Evolutionary conservation across 441 rosid species (phyloP), one percentile per base, ranked within the genome.

Genomic region (Biscutella laevigata): DNA sequence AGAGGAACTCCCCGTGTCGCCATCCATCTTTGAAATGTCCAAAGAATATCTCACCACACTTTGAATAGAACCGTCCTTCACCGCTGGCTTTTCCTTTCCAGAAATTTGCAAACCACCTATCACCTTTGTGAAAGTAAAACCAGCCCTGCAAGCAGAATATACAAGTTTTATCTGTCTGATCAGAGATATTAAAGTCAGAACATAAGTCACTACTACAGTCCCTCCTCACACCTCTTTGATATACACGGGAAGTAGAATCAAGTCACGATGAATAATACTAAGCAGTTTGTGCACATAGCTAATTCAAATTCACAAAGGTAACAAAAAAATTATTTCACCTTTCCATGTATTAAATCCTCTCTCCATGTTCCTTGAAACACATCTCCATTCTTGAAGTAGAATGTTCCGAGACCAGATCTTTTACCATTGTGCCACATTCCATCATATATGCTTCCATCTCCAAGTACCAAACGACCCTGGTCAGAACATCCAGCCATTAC

Each of bases 311-410:
- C 22, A 17, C 14, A 48, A 50, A 16, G 25, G 9, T 24, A 12
- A 36, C n/a, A n/a, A n/a, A n/a, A 64, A 59, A 10, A 8, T 27
- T 36, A 50, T 17, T 62, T 39, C 46, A 90, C 97, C 96, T 91
- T 91, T 66, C 98, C 96, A 72, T 91, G 96, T 79, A 91, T 85
- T 52, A 78, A 50, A 64, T 91, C 96, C 42, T 88, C 96, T 64
- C 98, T 79, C 98, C 98, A 91, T 29, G 89, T 82, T 41, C 98
- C 98, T 72, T 91, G 98, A 74, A 91, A 91, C 27, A 88, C 88
- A 57, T 91, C 96, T 14, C 98, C 98, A 61, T 83, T 85, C 68
- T 81, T 71, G 77, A 85, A 91, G 78, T 79, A 91, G 72, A 78
- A 87, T 9, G 95, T 74, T 61, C 98, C 98, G 1, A 74, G 79